phyloP scores from a whole-genome alignment of 306 rosid genomes.

The Casuarina equisetifolia region DNA sequence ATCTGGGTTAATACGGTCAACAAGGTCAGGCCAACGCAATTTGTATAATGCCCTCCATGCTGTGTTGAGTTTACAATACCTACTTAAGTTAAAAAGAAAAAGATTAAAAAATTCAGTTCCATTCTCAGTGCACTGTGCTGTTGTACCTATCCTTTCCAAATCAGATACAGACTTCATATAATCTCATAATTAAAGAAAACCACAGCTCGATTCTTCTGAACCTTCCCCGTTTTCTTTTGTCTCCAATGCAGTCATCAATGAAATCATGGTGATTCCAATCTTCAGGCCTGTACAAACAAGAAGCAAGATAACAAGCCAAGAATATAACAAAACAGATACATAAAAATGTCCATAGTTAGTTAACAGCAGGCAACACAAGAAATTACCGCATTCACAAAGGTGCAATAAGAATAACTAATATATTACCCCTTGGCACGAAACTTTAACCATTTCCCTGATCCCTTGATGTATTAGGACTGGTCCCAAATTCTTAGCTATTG shows the following conservation, averaged over 20 bases:
- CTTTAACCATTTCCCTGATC: too few relatives aligned
- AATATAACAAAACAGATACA: not conserved
- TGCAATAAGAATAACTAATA: not conserved
- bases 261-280: conserved; percentile 34
- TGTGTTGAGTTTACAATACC: conserved; percentile 48
- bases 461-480: too few relatives aligned
- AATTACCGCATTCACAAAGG: not conserved
- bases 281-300: conserved; percentile 46
- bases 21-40: conserved; percentile 58
- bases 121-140: not conserved
- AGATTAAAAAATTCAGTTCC: not conserved
- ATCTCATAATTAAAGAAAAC: conserved; percentile 19
- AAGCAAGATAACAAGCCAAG: conserved; percentile 8
- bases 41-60: conserved; percentile 57
- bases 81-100: conserved; percentile 3
- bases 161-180: conserved; percentile 18
- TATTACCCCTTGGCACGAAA: too few relatives aligned
- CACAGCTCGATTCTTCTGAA: conserved; percentile 28
- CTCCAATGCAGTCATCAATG: conserved; percentile 30
- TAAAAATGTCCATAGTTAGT: not conserved
- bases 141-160: conserved; percentile 4
- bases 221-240: conserved; percentile 71
- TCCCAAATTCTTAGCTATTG: too few relatives aligned
- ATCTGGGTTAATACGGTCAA: conserved; percentile 30
- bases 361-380: not conserved